Evolutionary conservation across 73 alveolate species (phyloP), one percentile per base, ranked within the genome.

Genomic region (Paraurostyla sp.): DNA sequence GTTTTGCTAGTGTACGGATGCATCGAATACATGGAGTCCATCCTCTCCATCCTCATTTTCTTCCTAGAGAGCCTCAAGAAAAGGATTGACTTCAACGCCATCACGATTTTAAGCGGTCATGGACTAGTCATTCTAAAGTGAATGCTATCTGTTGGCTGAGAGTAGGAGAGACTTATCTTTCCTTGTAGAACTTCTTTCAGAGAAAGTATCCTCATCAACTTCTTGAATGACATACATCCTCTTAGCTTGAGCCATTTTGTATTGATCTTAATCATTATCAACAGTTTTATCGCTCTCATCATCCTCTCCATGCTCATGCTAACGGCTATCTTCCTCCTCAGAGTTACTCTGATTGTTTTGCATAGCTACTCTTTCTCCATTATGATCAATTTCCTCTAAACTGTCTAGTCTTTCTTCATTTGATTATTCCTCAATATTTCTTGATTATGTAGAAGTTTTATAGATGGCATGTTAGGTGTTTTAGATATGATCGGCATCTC

Each of bases 221-320:
- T 73, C 86, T 20, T 73, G 86, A 48, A 73, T 73, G 13, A 73
- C 56, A 49, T 73, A 73, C 86, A 73, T 73, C 42, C 71, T 73
- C 49, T 73, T 73, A 2, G 65, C 71, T 43, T 73, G 36, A 1
- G 71, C 71, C 43, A 73, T 3, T 43, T 73, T 73, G 33, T 73
- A 43, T 49, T 73, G 51, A 1, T 73, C 86, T 27, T 42, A 50
- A 48, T 43, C 71, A 43, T 73, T 73, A n/a, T 73, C 86, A 42
- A 30, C 20, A 43, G 65, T 48, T 49, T 46, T 73, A 27, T 73
- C 86, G 30, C 71, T 49, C n/a, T 13, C 50, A 43, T 73, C 86
- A 73, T 73, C 86, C 29, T 23, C 71, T 1, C 46, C 86, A 4
- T 23, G 13, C 11, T 49, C 71, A 16, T 33, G 18, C 0, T 22